Evolutionary conservation across 2,329 filamentous ascomycete genomes (phyloP), one percentile per base, ranked within the genome.

Genomic region (Aspergillus ibericus): DNA sequence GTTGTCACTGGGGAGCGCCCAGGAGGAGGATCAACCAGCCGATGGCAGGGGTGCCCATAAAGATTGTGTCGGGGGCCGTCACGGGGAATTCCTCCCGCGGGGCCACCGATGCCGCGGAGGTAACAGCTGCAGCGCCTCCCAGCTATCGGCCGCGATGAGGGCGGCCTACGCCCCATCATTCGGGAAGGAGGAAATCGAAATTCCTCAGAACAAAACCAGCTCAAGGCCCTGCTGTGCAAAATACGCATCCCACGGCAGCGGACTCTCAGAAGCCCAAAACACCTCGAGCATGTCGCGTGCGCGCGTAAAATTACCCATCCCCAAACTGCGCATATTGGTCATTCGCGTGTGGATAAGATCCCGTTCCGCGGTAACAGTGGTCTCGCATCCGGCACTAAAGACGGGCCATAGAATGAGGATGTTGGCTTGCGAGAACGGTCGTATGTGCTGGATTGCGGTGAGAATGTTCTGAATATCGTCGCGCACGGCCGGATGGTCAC

Each of bases 301-400:
- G 40, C 69, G 64, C 4, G 69, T 68, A 42, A 68, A 70, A 34
- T 71, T 72, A 0, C 70, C 70, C 66, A 72, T 63, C 3, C 70
- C 70, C 16, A 66, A 59, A 6, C 32, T 59, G 51, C 68, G 63
- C 67, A 71, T 71, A n/a, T 67, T 64, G 2, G 46, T 50, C 69
- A 72, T 72, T 15, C 70, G 63, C 5, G 52, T 51, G 40, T 69
- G 59, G 42, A 70, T 66, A 13, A 59, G 47, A 0, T 60, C 27
- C 1, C 66, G 62, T 42, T 70, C 65, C 1, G 36, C 52, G 3
- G 12, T 13, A 10, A 59, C 46, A 32, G 65, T 58, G 1, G 66
- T 71, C 47, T 71, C 70, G 52, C 70, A 72, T 1, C 70, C 70
- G 5, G 61, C 68, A 32, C 62, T 72, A n/a, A 72, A 72, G n/a